phyloP scores from a whole-genome alignment of 2,329 filamentous ascomycete genomes.

The Neonectria magnoliae region DNA sequence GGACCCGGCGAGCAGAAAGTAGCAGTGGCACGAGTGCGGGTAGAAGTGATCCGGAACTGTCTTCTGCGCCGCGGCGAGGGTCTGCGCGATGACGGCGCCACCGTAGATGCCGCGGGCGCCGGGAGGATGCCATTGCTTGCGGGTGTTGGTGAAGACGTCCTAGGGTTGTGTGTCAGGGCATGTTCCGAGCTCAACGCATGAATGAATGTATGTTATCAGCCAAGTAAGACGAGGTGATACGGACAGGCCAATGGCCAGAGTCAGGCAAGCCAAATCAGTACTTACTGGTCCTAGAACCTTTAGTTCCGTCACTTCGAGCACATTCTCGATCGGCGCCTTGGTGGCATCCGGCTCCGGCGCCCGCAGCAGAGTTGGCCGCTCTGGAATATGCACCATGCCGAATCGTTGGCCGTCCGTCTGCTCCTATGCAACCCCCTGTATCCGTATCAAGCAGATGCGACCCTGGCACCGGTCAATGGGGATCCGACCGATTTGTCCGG shows the following conservation, averaged over 20 bases:
- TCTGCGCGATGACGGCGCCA: conserved; percentile 92
- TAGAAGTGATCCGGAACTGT: conserved; percentile 85
- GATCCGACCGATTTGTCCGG: background rate
- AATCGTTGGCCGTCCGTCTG: background rate
- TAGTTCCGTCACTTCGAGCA: conserved; percentile 85
- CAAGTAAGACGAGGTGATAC: background rate
- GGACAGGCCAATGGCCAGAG: too few relatives aligned
- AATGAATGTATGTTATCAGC: background rate
- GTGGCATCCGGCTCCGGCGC: conserved; percentile 77
- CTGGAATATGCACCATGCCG: conserved; percentile 36
- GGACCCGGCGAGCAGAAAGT: conserved; percentile 94
- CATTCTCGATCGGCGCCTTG: conserved; percentile 87
- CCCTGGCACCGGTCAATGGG: background rate
- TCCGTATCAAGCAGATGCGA: background rate
- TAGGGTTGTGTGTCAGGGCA: conserved; percentile 44
- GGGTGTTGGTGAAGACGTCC: conserved; percentile 96
- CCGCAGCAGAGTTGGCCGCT: conserved; percentile 62
- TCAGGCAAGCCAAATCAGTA: conserved; percentile 20
- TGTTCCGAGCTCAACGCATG: background rate
- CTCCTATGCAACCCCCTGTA: background rate
- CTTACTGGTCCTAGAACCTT: conserved; percentile 77
- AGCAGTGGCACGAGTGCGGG: conserved; percentile 98
- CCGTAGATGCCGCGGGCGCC: conserved; percentile 95
- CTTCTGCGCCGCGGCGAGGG: conserved; percentile 84
- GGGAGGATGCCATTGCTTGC: conserved; percentile 89